Conservation (phyloP, 2,329 filamentous ascomycete genomes). For the Phialophora verrucosa region DNA sequence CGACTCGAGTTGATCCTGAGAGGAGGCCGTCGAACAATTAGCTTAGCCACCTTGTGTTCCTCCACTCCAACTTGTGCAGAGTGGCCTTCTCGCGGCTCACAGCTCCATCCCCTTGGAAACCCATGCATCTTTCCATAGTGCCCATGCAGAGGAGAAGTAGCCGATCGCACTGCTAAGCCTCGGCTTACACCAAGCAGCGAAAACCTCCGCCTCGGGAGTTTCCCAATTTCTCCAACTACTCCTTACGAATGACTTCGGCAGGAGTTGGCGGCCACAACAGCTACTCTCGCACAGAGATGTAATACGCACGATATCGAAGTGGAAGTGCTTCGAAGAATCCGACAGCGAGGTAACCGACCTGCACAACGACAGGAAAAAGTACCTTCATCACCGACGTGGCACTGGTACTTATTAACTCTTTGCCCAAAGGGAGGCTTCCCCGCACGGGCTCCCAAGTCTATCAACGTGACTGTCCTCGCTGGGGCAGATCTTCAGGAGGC, state of each 20-base stretch:
- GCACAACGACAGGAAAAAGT: background rate
- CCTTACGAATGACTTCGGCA: background rate
- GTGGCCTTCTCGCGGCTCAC: background rate
- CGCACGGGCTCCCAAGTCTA: no score
- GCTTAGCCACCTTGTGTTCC: background rate
- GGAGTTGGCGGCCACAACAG: background rate
- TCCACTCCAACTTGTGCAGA: background rate
- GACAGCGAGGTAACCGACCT: background rate
- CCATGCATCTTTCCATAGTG: no score
- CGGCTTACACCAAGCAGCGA: slow-evolving; percentile 1
- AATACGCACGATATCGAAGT: background rate
- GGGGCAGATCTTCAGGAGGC: background rate
- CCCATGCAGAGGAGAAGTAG: no score
- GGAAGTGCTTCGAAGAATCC: background rate
- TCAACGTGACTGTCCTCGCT: no score
- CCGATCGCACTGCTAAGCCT: slow-evolving; percentile 1
- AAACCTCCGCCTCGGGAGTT: slow-evolving; percentile 25
- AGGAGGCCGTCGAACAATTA: background rate
- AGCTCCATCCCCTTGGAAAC: no score
- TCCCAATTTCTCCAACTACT: slow-evolving; percentile 25
- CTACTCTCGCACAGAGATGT: background rate
- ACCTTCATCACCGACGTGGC: no score
- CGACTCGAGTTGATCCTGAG: background rate
- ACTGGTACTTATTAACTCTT: no score
- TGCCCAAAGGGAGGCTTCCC: no score